Base-by-base conservation (phyloP, 345 rosid genomes). In the Adansonia digitata region DNA sequence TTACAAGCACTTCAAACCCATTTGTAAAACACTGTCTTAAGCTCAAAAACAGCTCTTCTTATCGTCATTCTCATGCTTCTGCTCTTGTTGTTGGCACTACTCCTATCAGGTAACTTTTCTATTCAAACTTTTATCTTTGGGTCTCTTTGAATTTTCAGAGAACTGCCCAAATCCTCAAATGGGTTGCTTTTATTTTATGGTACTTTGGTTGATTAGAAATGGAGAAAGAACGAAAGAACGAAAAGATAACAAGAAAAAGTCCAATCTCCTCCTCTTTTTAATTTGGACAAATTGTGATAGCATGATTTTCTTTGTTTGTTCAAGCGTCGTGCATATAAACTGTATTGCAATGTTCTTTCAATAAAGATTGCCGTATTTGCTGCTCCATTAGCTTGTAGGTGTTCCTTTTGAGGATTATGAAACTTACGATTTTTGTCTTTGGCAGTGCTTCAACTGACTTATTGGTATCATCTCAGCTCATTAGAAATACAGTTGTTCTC, bases 21-120 rank as follows among this genome's bases (percentile, higher is more conserved):
- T 91, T 91, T 75, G 88, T 94, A 39, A 92, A 90, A 80, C 98
- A 92, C 85, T 94, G 98, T 76, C 84, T 90, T 55, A 94, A 90
- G 89, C 97, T 94, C 57, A 87, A 86, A 7, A 90, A 81, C 49
- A 88, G 85, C 87, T 85, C 98, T 45, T 85, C 94, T 75, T 92
- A 94, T 69, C 97, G 98, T 64, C 93, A 90, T 82, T 76, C 88
- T 45, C 93, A 92, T 82, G 81, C 82, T 72, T 88, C 93, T 60
- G 92, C 81, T 84, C 89, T 94, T 29, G 85, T 94, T 79, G 88
- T 94, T 69, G 98, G 99, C 55, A 64, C 90, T 49, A 86, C 89
- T 49, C 93, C 98, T 74, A 91, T 94, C 69, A 90, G 94, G 97
- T 94, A 75, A 17, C 13, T 8, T 71, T 53, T 73, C 56, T 40